Evolutionary conservation across 352 stramenopile genomes (phyloP), one percentile per base, ranked within the genome.

Genomic region (Phytophthora cryptogea): DNA sequence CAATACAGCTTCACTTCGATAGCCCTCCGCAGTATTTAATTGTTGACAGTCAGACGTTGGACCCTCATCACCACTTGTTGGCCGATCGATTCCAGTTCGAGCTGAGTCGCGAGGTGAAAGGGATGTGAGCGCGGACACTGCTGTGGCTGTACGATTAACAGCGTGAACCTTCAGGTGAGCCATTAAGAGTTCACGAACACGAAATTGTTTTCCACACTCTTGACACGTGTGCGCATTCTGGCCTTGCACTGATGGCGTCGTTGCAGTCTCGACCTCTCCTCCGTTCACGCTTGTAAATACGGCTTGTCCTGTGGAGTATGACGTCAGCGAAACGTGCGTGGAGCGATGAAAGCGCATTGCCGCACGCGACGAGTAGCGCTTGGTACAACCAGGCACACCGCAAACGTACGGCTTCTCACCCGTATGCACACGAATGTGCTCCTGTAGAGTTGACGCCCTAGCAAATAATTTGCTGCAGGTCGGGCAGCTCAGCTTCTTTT

Each of bases 341-440:
- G 67, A 60, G 20, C 73, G 58, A 53, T 89, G 80, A 46, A 89
- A 84, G 2, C 80, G 78, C 54, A 89, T 74, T 33, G 80, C 80
- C 27, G 78, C 71, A 45, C 80, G 77, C 8, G 80, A 89, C 32
- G 80, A 77, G 53, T 89, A 94, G 11, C 76, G 74, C 60, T 89
- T 89, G 49, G 46, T 70, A 55, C 84, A 94, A 8, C 63, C 69
- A 20, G 60, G 43, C 14, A 80, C 66, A 59, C 33, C 68, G 49
- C 83, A 93, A 28, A 57, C 57, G 51, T 89, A 92, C 17, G 80
- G 80, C 41, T 89, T 88, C 66, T 91, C 83, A 8, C 82, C 80
- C 28, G 79, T 88, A 54, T 92, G 83, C 27, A 90, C 80, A 35
- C 83, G 80, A 58, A 74, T 70, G 53, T 89, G 80, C 45, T 86